Evolutionary conservation across 164 flowering plant genomes (phyloP).

Genomic region (Berberis vulgaris): DNA sequence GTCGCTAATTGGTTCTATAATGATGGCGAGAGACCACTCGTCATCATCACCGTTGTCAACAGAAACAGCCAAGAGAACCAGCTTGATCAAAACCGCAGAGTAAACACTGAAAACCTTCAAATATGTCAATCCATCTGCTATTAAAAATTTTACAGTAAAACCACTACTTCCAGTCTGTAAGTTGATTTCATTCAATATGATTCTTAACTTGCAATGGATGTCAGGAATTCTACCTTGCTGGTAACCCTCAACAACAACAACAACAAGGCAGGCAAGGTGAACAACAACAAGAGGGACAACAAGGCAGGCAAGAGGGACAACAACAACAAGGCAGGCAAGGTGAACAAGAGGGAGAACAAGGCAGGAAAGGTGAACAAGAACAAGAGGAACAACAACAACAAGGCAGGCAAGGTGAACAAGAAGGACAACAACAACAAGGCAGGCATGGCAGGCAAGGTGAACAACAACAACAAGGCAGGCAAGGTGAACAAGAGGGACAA

Average conservation of each 20-base stretch:
- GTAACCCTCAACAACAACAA: slow-evolving; percentile 4
- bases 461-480: no score
- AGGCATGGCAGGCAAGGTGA: no score
- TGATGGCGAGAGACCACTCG: slow-evolving; percentile 25
- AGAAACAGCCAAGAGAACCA: slow-evolving; percentile 30
- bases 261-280: no score
- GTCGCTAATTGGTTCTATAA: slow-evolving; percentile 38
- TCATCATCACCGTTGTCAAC: slow-evolving; percentile 20
- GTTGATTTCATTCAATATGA: not conserved
- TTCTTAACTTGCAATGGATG: not conserved
- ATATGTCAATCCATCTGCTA: not conserved
- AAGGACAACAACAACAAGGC: no score
- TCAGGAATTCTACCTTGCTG: slow-evolving; percentile 9
- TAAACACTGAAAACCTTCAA: slow-evolving; percentile 1
- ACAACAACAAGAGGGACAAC: no score
- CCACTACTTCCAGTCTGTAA: not conserved
- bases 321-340: no score
- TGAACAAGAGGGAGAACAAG: no score
- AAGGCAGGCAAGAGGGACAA: no score
- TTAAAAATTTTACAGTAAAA: not conserved
- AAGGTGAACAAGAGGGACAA: no score
- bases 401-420: no score
- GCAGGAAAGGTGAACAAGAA: no score
- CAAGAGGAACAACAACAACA: no score
- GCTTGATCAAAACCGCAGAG: slow-evolving; percentile 33